These are phyloP conservation scores for Fusarium staphyleae DNA, from an alignment of 2,329 filamentous ascomycete species.

Conservation along the genomic window DNA sequence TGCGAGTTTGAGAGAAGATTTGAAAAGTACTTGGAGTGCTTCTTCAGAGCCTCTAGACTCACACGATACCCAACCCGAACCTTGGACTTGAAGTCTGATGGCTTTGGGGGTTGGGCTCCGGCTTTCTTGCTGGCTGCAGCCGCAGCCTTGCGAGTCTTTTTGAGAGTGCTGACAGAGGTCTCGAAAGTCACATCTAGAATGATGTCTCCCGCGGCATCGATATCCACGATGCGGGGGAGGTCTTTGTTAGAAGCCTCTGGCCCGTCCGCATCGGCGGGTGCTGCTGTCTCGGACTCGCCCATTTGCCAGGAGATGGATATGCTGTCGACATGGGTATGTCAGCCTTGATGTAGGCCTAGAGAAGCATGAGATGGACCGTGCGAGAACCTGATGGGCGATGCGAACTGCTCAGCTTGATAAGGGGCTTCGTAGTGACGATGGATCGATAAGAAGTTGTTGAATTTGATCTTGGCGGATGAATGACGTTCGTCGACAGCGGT, in stretches of 20 bases:
- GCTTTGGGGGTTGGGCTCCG: slow-evolving; percentile 35
- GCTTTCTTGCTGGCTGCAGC: slow-evolving; percentile 44
- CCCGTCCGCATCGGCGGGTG: slow-evolving; percentile 43
- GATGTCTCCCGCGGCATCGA: slow-evolving; percentile 67
- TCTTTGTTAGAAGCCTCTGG: slow-evolving; percentile 40
- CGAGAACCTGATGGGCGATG: neutral
- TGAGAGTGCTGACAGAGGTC: slow-evolving; percentile 60
- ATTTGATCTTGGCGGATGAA: slow-evolving; percentile 17
- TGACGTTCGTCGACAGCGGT: slow-evolving; percentile 19
- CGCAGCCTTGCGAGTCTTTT: slow-evolving; percentile 51
- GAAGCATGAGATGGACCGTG: slow-evolving; percentile 6
- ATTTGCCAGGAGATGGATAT: slow-evolving; percentile 33
- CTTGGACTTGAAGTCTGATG: slow-evolving; percentile 47
- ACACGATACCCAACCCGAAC: slow-evolving; percentile 65
- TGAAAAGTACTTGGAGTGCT: slow-evolving; percentile 73
- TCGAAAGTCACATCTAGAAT: slow-evolving; percentile 72
- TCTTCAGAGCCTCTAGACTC: slow-evolving; percentile 61
- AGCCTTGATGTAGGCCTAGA: slow-evolving; percentile 18
- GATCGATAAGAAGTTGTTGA: slow-evolving; percentile 20
- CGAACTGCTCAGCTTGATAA: slow-evolving; percentile 10
- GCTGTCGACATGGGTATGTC: slow-evolving; percentile 39
- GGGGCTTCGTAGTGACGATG: slow-evolving; percentile 10
- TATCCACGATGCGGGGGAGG: slow-evolving; percentile 53
- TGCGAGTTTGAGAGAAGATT: slow-evolving; percentile 68
- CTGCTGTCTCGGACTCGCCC: slow-evolving; percentile 44